Percentiles rank a stretch among this genome's conserved stretches.
These are phyloP conservation scores for Metschnikowia shivogae DNA, from an alignment of 805 yeast genomes.

Conservation along the genomic window DNA sequence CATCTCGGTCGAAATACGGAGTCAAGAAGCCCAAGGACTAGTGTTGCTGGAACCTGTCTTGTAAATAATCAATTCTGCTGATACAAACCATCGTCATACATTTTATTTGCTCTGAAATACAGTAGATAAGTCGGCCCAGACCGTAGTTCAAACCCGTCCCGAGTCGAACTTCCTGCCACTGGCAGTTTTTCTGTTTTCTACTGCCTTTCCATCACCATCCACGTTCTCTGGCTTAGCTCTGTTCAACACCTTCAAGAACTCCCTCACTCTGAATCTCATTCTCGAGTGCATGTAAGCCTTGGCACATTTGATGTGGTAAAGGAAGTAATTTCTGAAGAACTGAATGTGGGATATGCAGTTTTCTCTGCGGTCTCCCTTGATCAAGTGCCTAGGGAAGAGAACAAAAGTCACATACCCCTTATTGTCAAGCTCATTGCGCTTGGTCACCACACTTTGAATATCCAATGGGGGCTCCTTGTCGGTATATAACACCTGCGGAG, in stretches of 20 bases:
- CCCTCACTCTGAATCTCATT: constrained; percentile 93
- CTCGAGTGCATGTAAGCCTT: constrained; percentile 98
- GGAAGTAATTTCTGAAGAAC: constrained; percentile 93
- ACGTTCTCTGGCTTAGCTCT: constrained; percentile 93
- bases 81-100: background rate
- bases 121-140: background rate
- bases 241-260: constrained; percentile 90
- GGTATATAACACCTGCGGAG: constrained; percentile 94
- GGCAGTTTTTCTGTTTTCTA: constrained; percentile 60
- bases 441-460: constrained; percentile 36
- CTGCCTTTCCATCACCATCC: constrained; percentile 54
- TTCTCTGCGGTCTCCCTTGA: constrained; percentile 63
- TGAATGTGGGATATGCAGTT: constrained; percentile 88
- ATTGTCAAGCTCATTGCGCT: constrained; percentile 41
- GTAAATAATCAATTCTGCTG: constrained; percentile 2
- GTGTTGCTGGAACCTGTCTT: background rate
- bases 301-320: constrained; percentile 96
- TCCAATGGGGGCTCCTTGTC: constrained; percentile 93
- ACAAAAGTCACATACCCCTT: constrained; percentile 62
- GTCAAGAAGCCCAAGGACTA: constrained; percentile 67
- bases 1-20: constrained; percentile 91
- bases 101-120: background rate
- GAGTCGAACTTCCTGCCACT: constrained; percentile 63
- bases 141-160: constrained; percentile 10
- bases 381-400: constrained; percentile 75